Percentiles rank a stretch among this genome's conserved stretches.
phyloP scores from a whole-genome alignment of 768 basidiomycete genomes.

The Cystobasidium ongulense region DNA sequence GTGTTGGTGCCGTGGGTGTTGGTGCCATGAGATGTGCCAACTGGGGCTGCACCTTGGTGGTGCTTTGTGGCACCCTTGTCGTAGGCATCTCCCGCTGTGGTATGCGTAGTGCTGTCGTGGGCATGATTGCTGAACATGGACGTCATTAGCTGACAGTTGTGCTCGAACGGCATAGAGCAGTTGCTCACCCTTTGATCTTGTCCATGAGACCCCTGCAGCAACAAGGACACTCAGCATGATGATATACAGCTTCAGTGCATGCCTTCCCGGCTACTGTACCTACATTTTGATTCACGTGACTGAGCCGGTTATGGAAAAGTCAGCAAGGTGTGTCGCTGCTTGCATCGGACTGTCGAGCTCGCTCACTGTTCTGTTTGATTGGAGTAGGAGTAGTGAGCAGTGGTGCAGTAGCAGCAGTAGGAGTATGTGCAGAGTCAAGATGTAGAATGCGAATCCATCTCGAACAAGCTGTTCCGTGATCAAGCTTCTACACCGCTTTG shows the following conservation, averaged over 20 bases:
- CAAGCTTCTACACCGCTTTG: background rate
- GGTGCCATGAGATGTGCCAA: background rate
- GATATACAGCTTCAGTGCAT: background rate
- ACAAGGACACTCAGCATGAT: background rate
- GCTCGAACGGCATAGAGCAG: background rate
- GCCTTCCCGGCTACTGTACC: background rate
- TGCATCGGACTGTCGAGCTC: background rate
- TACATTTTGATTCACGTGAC: background rate
- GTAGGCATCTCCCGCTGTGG: background rate
- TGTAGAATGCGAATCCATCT: no score
- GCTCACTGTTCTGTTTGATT: no score
- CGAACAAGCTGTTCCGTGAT: no score
- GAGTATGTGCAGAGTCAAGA: no score
- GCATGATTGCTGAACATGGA: background rate
- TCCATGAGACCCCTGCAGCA: slow-evolving; percentile 8
- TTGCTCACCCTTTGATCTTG: slow-evolving; percentile 2
- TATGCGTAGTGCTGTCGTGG: background rate
- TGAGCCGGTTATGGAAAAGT: background rate
- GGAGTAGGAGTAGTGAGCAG: no score
- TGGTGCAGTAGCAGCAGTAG: no score
- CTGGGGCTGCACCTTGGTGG: no score
- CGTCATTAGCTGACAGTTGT: background rate
- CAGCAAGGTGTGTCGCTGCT: background rate
- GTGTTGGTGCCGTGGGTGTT: background rate
- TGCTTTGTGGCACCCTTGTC: background rate